Evolutionary conservation across 441 rosid genomes (phyloP), one percentile per base, ranked within the genome.

Genomic region (Geranium incanum): DNA sequence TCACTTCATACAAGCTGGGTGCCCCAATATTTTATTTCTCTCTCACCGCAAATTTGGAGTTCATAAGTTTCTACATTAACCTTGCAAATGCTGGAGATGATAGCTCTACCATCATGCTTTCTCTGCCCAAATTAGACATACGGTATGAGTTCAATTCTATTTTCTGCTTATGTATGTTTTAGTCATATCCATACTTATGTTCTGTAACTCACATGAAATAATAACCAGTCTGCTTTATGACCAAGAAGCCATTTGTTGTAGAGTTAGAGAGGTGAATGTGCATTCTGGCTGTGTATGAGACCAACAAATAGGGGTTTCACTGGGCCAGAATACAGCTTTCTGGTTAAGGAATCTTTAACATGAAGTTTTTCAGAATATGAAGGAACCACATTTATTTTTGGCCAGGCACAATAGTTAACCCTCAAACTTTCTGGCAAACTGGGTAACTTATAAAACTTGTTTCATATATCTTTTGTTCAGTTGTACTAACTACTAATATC

Each of bases 31-130:
- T 81, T 79, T 82, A 87, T 72, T 85, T 87, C 83, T 85, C 79
- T 74, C 19, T 92, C 66, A 72, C 83, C 38, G 84, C 86, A 78
- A 85, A 77, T 66, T 77, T 92, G 82, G 78, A 81, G 68, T 78
- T 84, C 15, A 71, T 85, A 66, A 84, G 73, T 79, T 71, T 88
- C 45, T 82, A 78, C 65, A 71, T 89, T 76, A 84, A 90, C 85
- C 86, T 95, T 78, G 92, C 79, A 75, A 86, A 89, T 83, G 88
- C 83, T 79, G 88, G 83, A 83, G 90, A 83, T 76, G 80, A 84
- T 70, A 84, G 88, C 83, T 81, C 87, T 74, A 68, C 77, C 23
- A 77, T 91, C 71, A 45, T 68, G 70, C 71, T 95, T 78, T 79
- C 85, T 71, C 74, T 87, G 55, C 82, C 77, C 12, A 83, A 78